Evolutionary conservation across 2,329 filamentous ascomycete genomes (phyloP).

Genomic region (Cephalotrichum gorgonifer): DNA sequence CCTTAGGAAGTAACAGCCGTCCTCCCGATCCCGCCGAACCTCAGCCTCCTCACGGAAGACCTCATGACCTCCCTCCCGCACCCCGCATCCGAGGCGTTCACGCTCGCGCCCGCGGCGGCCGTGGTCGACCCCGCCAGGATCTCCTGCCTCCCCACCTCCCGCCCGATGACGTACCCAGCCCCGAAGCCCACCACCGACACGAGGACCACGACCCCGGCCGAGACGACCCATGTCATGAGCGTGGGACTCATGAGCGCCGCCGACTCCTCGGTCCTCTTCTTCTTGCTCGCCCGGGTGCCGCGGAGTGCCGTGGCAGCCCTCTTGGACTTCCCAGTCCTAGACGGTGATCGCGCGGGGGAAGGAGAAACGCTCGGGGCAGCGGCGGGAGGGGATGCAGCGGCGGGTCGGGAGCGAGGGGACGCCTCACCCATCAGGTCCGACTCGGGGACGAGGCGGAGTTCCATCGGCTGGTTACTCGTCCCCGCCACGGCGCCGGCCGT

Average conservation of each 20-base stretch:
- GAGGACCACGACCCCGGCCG: conserved; percentile 56
- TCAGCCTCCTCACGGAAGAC: conserved; percentile 39
- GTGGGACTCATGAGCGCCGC: conserved; percentile 44
- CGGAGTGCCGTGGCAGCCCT: conserved; percentile 28
- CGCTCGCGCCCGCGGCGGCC: conserved; percentile 26
- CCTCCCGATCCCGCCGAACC: conserved; percentile 42
- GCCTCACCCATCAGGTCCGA: conserved; percentile 41
- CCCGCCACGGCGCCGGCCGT: conserved; percentile 23
- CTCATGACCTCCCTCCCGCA: conserved; percentile 45
- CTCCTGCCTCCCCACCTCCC: conserved; percentile 56
- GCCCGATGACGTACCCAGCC: conserved; percentile 57
- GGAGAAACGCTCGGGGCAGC: conserved; percentile 14
- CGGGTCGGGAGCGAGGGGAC: conserved; percentile 7
- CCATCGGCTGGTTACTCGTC: conserved; percentile 42
- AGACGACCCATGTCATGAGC: conserved; percentile 53
- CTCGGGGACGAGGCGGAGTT: conserved; percentile 49
- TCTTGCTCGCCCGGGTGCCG: conserved; percentile 18
- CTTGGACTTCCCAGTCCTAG: conserved; percentile 25
- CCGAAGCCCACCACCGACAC: conserved; percentile 60
- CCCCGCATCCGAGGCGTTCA: conserved; percentile 33
- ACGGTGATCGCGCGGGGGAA: conserved; percentile 19
- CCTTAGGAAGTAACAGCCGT: conserved; percentile 27
- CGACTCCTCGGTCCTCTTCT: conserved; percentile 46
- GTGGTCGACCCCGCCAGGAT: conserved; percentile 26
- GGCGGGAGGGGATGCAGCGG: conserved; percentile 12